phyloP scores from a whole-genome alignment of 345 rosid species.

The Bretschneidera sinensis region DNA sequence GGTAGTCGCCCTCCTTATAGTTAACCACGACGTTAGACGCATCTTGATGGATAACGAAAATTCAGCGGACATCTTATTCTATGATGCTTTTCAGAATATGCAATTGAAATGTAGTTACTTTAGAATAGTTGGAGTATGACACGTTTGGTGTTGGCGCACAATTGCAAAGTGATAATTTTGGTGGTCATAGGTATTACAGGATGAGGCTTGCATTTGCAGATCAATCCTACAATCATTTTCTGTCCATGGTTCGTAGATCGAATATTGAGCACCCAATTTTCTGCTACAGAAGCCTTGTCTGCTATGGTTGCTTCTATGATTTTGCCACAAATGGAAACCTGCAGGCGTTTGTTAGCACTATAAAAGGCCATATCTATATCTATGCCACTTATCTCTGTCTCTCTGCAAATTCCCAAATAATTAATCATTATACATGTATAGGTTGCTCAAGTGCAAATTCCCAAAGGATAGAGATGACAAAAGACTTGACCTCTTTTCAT shows the following conservation, averaged over 20 bases:
- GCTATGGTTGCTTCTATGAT: slow-evolving; percentile 13
- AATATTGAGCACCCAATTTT: slow-evolving; percentile 11
- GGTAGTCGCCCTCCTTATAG: no score
- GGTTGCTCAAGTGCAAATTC: no score
- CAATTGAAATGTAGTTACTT: slow-evolving; percentile 3
- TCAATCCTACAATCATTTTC: slow-evolving; percentile 24
- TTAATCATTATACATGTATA: no score
- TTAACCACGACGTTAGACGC: no score
- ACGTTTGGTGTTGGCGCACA: slow-evolving; percentile 27
- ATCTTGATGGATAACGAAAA: no score
- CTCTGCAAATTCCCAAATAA: no score
- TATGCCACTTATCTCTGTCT: no score
- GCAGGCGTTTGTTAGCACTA: no score
- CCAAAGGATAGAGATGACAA: no score
- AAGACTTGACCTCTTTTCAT: no score
- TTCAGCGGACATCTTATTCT: no score
- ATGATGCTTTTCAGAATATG: no score
- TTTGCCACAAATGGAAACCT: slow-evolving; percentile 17
- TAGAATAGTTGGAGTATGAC: slow-evolving; percentile 17
- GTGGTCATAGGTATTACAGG: slow-evolving; percentile 12
- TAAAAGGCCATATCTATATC: slow-evolving; percentile 1
- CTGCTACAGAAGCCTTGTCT: slow-evolving; percentile 4
- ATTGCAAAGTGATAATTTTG: slow-evolving; percentile 20
- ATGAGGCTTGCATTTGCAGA: slow-evolving; percentile 28
- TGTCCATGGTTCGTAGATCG: background rate